These are phyloP conservation scores for Diplodia mutila DNA, from an alignment of 2,329 filamentous ascomycete genomes.

Conservation along the genomic window DNA sequence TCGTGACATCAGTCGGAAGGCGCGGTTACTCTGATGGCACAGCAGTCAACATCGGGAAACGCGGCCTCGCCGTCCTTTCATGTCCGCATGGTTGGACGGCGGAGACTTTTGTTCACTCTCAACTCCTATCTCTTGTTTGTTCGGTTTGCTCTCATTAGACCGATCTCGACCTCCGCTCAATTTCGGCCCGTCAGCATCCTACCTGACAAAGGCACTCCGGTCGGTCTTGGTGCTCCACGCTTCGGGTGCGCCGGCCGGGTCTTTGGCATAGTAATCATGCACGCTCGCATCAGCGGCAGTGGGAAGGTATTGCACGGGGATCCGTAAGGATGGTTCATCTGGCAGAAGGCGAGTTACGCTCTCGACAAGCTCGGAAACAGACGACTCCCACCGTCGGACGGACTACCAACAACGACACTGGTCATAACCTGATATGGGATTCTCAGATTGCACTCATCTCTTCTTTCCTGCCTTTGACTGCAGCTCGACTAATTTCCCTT, in stretches of 20 bases:
- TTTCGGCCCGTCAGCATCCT: constrained; percentile 21
- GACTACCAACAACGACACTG: not conserved
- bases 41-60: constrained; percentile 46
- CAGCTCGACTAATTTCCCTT: constrained; percentile 23
- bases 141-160: constrained; percentile 39
- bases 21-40: constrained; percentile 38
- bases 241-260: constrained; percentile 10
- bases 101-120: constrained; percentile 39
- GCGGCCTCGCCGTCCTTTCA: constrained; percentile 49
- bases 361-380: constrained; percentile 11
- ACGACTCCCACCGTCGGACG: not conserved
- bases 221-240: constrained; percentile 20
- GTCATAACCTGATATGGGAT: constrained; percentile 21
- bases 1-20: constrained; percentile 33
- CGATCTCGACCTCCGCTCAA: constrained; percentile 27
- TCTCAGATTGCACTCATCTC: constrained; percentile 23
- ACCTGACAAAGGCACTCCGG: constrained; percentile 20
- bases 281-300: constrained; percentile 11
- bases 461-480: constrained; percentile 14
- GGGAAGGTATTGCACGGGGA: constrained; percentile 8
- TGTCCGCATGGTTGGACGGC: constrained; percentile 40
- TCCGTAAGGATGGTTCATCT: constrained; percentile 10
- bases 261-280: constrained; percentile 12
- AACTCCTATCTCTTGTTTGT: constrained; percentile 41
- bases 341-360: constrained; percentile 1